Evolutionary conservation across 1,284 basidiomycete genomes (phyloP).

Genomic region (Mycosarcoma mackinlayi): DNA sequence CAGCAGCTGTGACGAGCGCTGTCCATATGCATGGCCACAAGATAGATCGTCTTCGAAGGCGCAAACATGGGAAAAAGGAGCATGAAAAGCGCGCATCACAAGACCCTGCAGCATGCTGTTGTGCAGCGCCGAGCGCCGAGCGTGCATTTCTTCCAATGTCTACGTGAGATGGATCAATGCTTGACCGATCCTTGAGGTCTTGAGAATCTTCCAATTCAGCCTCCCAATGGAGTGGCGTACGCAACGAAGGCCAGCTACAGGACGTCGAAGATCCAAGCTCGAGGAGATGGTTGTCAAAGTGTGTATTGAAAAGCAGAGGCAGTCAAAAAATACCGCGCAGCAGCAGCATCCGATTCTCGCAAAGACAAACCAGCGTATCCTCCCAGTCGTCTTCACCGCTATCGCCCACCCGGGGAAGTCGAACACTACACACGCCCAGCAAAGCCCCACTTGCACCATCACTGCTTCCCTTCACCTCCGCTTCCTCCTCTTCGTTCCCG

Average conservation of each 20-base stretch:
- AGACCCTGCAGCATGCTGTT: conserved; percentile 23
- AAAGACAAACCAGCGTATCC: conserved; percentile 35
- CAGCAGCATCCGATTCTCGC: conserved; percentile 39
- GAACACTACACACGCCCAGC: conserved; percentile 28
- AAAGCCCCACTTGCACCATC: conserved; percentile 26
- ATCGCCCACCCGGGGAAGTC: background rate
- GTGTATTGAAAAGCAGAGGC: background rate
- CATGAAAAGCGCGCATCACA: conserved; percentile 12
- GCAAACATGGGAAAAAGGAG: background rate
- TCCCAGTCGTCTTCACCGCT: conserved; percentile 2
- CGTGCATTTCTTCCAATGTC: too few relatives aligned
- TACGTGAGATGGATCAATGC: background rate
- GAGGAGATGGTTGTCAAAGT: background rate
- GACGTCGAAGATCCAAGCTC: background rate
- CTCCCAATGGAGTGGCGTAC: too few relatives aligned
- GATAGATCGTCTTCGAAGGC: background rate
- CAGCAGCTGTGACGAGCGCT: too few relatives aligned
- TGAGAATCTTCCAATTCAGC: too few relatives aligned
- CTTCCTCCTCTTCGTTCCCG: background rate
- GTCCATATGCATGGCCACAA: conserved; percentile 24
- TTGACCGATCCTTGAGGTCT: too few relatives aligned
- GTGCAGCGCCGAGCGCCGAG: background rate
- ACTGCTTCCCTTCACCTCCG: too few relatives aligned
- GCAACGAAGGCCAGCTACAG: background rate
- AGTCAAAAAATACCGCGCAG: conserved; percentile 31